phyloP scores from a whole-genome alignment of 495 filamentous ascomycete species.

The Lophiostoma macrostomum region DNA sequence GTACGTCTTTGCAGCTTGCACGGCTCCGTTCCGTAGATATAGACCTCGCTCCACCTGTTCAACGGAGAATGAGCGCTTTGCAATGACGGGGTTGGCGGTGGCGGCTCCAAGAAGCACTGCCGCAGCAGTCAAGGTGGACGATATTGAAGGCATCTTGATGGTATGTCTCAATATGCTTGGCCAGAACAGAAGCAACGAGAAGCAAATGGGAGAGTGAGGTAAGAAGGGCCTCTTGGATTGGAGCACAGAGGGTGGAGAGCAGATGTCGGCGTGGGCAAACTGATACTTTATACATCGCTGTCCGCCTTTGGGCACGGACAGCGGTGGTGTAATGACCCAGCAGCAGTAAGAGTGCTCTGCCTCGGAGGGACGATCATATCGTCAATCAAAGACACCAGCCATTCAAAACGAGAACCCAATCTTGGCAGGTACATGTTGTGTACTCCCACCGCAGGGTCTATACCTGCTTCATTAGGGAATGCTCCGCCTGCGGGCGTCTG shows the following conservation, averaged over 20 bases:
- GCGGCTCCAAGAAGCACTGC: conserved; percentile 16
- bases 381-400: conserved; percentile 23
- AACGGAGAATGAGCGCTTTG: conserved; percentile 28
- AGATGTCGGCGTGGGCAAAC: too few species aligned
- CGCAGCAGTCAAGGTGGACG: conserved; percentile 13
- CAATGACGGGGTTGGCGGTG: conserved; percentile 24
- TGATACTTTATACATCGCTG: too few species aligned
- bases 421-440: conserved; percentile 6
- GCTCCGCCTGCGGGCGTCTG: too few species aligned
- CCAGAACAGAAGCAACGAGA: conserved; percentile 1
- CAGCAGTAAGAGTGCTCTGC: too few species aligned
- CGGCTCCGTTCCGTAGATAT: conserved; percentile 29
- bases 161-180: background rate
- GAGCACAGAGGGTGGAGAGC: too few species aligned
- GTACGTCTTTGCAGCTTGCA: conserved; percentile 15
- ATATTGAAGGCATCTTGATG: conserved; percentile 28
- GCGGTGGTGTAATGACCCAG: too few species aligned
- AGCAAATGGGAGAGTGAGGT: background rate
- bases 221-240: too few species aligned
- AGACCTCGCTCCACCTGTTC: conserved; percentile 18
- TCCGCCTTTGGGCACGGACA: too few species aligned
- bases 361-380: conserved; percentile 6
- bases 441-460: background rate
- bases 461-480: conserved; percentile 26
- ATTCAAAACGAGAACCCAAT: conserved; percentile 16